Evolutionary conservation across 140 eudicot genomes (phyloP), one percentile per base, ranked within the genome.

Genomic region (Senecio squalidus): DNA sequence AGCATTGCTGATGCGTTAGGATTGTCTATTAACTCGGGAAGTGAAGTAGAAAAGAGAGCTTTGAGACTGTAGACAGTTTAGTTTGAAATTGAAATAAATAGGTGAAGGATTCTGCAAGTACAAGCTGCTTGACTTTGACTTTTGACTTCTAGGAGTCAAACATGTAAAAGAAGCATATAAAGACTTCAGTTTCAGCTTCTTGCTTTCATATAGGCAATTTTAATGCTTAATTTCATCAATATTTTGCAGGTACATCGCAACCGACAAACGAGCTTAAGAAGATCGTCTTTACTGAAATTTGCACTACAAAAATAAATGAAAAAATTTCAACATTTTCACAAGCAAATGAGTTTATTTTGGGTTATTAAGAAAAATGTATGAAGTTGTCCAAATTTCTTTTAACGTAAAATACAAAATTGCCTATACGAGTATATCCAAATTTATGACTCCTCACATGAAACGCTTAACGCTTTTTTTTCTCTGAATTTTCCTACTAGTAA

Each of bases 1-100:
- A 72, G 80, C 58, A 77, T 92, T 38, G 94, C 98, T 15, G 82
- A 82, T 55, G 82, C 98, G 0, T 43, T 91, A 62, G 78, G 65
- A 8, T 26, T 74, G 16, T 58, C 76, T 13, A 53, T 66, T 25
- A 62, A 38, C 22, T 31, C 13, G 0, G 53, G 55, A 60, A 72
- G 56, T 59, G 73, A 62, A 55, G 0, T 58, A 27, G 76, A 74
- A 5, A 64, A 40, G 53, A 75, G 71, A 55, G 74, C 63, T 58
- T 65, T 74, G 60, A 74, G 77, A 71, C 3, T 57, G 44, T 82
- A 72, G 60, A 39, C 27, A 40, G 48, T 45, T 49, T 69, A 60
- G 62, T 26, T 47, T 64, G 61, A 48, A 56, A 55, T 72, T 64
- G 46, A 60, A 20, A 18, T 38, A 59, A 36, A n/a, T n/a, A 8